Conservation (phyloP, 768 basidiomycete species). For the Pulveroboletus frians region DNA sequence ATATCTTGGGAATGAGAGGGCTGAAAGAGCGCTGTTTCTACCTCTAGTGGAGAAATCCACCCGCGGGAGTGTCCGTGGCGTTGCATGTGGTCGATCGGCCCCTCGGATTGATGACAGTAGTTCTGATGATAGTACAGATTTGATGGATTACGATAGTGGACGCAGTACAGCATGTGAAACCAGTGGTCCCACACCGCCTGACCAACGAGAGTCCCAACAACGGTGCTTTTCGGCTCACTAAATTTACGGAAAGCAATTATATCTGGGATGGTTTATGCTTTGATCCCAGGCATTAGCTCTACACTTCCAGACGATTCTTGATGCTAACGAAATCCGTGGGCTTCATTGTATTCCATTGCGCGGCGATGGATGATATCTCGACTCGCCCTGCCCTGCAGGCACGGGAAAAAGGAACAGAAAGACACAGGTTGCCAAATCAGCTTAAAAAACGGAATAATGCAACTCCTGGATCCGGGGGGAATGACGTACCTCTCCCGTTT, state of each 20-base stretch:
- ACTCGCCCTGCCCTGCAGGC: conserved; percentile 45
- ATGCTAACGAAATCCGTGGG: conserved; percentile 49
- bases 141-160: conserved; percentile 16
- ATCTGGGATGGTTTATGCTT: conserved; percentile 21
- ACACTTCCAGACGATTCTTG: conserved; percentile 50
- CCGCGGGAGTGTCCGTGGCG: not conserved
- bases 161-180: conserved; percentile 6
- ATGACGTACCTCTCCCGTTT: conserved; percentile 45
- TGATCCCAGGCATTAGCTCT: not conserved
- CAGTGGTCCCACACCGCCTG: conserved; percentile 1
- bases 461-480: conserved; percentile 20
- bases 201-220: not conserved
- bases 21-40: conserved; percentile 80
- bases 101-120: not conserved
- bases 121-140: not conserved
- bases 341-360: conserved; percentile 45
- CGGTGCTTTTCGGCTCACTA: conserved; percentile 2
- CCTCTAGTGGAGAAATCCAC: conserved; percentile 38
- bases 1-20: conserved; percentile 72
- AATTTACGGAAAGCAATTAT: conserved; percentile 10
- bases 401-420: not conserved
- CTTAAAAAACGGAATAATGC: not conserved
- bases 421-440: conserved; percentile 6
- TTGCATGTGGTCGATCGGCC: not conserved
- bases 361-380: conserved; percentile 49